phyloP scores from a whole-genome alignment of 805 yeast genomes.

The Candida verbasci region DNA sequence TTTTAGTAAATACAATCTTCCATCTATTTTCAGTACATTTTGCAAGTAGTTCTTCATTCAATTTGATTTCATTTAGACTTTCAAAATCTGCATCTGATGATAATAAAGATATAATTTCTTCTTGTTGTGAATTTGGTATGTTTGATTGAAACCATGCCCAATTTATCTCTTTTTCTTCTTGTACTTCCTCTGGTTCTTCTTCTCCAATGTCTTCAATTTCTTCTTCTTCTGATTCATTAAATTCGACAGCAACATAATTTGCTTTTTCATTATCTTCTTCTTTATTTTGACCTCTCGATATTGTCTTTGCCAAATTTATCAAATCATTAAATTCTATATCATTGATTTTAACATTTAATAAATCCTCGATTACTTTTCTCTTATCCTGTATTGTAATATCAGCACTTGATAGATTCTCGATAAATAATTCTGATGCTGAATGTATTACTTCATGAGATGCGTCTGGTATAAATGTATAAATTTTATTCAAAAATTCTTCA shows the following conservation, averaged over 20 bases:
- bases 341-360: conserved; percentile 36
- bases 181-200: conserved; percentile 26
- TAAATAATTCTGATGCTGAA: conserved; percentile 65
- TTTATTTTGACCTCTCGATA: conserved; percentile 43
- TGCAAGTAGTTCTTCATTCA: conserved; percentile 39
- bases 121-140: background rate
- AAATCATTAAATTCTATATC: conserved; percentile 46
- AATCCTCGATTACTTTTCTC: conserved; percentile 47
- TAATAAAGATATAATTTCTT: conserved; percentile 34
- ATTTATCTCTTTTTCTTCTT: conserved; percentile 23
- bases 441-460: conserved; percentile 68
- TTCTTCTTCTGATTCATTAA: conserved; percentile 22
- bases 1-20: conserved; percentile 51
- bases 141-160: conserved; percentile 6
- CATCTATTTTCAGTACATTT: conserved; percentile 47
- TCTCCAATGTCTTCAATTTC: conserved; percentile 11
- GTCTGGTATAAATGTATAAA: conserved; percentile 58
- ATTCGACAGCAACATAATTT: conserved; percentile 23
- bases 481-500: conserved; percentile 57
- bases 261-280: conserved; percentile 24
- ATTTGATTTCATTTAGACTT: conserved; percentile 49
- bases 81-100: conserved; percentile 30
- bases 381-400: conserved; percentile 38
- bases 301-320: conserved; percentile 34
- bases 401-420: conserved; percentile 52